Evolutionary conservation across 2,329 filamentous ascomycete genomes (phyloP).

Genomic region (Verticillium longisporum): DNA sequence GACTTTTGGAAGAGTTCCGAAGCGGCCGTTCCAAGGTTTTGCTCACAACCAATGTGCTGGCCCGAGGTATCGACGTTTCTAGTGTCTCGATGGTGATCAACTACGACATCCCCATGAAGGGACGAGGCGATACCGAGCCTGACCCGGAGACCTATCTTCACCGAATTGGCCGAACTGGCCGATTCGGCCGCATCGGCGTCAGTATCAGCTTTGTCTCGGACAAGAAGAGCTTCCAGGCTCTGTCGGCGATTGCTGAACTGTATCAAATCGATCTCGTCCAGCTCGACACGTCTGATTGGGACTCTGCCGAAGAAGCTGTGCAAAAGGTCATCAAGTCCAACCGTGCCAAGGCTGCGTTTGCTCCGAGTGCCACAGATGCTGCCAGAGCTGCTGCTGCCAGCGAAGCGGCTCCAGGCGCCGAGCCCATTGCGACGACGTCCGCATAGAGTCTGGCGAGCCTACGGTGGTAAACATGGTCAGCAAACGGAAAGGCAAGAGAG

Average conservation of each 20-base stretch:
- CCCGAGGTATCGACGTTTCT: slow-evolving; percentile 87
- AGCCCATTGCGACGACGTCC: not conserved
- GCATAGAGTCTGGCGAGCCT: not conserved
- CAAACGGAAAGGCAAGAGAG: not conserved
- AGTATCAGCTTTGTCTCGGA: slow-evolving; percentile 93
- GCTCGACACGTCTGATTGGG: slow-evolving; percentile 84
- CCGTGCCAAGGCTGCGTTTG: slow-evolving; percentile 49
- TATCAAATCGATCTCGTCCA: slow-evolving; percentile 77
- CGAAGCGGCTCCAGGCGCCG: not conserved
- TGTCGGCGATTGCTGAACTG: slow-evolving; percentile 71
- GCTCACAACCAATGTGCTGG: slow-evolving; percentile 94
- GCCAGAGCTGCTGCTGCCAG: not conserved
- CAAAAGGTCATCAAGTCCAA: slow-evolving; percentile 74
- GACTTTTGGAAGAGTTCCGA: slow-evolving; percentile 80
- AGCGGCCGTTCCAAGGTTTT: slow-evolving; percentile 85
- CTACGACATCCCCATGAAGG: slow-evolving; percentile 79
- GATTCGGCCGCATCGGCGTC: slow-evolving; percentile 93
- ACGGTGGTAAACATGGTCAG: not conserved
- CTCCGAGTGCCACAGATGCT: slow-evolving; percentile 35
- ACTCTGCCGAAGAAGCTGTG: slow-evolving; percentile 75
- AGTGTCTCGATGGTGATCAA: slow-evolving; percentile 98
- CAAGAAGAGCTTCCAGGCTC: slow-evolving; percentile 69
- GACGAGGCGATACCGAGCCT: slow-evolving; percentile 69
- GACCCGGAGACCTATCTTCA: slow-evolving; percentile 96
- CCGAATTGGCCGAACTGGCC: slow-evolving; percentile 92